phyloP scores from a whole-genome alignment of 257 asterid species.

The Ligustrum vulgare region DNA sequence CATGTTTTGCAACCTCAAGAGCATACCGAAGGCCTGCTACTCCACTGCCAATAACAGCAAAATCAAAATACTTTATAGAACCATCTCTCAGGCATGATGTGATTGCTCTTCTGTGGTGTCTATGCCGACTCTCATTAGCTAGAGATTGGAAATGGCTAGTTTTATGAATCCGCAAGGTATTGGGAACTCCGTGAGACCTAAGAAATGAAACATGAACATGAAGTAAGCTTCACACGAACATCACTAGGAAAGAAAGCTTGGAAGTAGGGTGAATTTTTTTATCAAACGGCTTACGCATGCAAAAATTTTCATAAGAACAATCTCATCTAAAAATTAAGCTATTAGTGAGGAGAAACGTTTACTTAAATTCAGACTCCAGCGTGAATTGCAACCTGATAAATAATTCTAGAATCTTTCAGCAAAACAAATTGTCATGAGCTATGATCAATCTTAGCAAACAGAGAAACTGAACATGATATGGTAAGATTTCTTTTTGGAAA shows the following conservation, averaged over 20 bases:
- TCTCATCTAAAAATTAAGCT: not conserved
- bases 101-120: constrained; percentile 38
- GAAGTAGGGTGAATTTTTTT: too few species aligned
- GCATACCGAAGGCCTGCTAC: constrained; percentile 99
- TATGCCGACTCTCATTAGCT: constrained; percentile 31
- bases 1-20: constrained; percentile 89
- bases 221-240: too few species aligned
- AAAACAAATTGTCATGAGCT: not conserved
- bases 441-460: not conserved
- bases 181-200: constrained; percentile 74
- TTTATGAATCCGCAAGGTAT: constrained; percentile 36
- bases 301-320: not conserved
- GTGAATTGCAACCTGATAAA: not conserved
- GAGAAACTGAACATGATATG: not conserved
- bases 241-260: too few species aligned
- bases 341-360: not conserved
- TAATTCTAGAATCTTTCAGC: not conserved
- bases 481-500: not conserved
- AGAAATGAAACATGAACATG: constrained; percentile 7
- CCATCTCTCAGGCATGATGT: constrained; percentile 58
- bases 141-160: constrained; percentile 27
- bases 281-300: not conserved
- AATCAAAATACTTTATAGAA: constrained; percentile 70
- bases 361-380: not conserved
- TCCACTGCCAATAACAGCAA: constrained; percentile 94